phyloP scores from a whole-genome alignment of 345 rosid genomes.

The Pelargonium nanum region DNA sequence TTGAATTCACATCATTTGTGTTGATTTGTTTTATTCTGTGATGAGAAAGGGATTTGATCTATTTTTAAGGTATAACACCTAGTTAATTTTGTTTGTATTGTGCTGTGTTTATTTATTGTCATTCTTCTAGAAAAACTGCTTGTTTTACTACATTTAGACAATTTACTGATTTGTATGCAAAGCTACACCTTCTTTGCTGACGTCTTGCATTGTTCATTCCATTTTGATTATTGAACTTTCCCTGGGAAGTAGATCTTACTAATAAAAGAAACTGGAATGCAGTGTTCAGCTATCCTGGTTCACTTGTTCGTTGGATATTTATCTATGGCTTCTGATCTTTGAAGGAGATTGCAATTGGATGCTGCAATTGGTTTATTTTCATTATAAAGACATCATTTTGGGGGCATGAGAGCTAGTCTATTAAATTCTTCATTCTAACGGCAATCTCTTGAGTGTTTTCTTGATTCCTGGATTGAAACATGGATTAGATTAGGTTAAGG shows the following conservation, averaged over 20 bases:
- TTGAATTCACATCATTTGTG: neutral
- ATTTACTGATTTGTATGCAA: neutral
- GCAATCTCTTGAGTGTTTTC: constrained; percentile 3
- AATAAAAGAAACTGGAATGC: constrained; percentile 12
- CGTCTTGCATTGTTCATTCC: neutral
- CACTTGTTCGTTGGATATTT: constrained; percentile 7
- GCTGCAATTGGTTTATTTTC: constrained; percentile 22
- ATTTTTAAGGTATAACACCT: neutral
- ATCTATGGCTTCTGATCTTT: constrained; percentile 7
- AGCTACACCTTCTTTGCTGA: neutral
- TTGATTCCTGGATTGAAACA: constrained; percentile 9
- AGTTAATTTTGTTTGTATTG: neutral
- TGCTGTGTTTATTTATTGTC: too few relatives aligned
- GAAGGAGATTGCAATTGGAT: constrained; percentile 29
- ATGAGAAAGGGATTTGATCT: neutral
- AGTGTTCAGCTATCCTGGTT: constrained; percentile 9
- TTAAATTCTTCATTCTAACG: constrained; percentile 2
- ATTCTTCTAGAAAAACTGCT: neutral
- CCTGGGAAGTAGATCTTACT: constrained; percentile 10
- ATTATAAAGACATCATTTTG: constrained; percentile 18
- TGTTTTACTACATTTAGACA: neutral
- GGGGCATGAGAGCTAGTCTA: constrained; percentile 13
- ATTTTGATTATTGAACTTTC: neutral
- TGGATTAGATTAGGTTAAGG: constrained; percentile 18
- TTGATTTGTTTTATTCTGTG: too few relatives aligned